Percentiles rank a stretch among this genome's conserved stretches.
Evolutionary conservation across 2,329 filamentous ascomycete species (phyloP).

Genomic region (Aspergillus latus): DNA sequence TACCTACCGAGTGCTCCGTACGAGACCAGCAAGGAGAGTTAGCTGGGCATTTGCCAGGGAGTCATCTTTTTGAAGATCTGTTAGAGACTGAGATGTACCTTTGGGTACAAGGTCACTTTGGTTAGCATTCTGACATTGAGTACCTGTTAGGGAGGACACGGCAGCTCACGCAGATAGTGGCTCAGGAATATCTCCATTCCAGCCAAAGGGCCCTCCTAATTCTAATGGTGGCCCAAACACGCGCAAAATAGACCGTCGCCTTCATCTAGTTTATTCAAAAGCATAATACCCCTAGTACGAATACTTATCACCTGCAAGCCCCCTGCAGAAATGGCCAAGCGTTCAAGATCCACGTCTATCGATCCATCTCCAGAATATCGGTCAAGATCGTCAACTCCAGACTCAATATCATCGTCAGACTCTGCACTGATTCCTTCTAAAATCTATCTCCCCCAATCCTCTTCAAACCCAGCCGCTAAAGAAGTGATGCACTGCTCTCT

Average conservation of each 20-base stretch:
- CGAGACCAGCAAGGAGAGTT: too few species aligned
- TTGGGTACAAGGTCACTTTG: too few species aligned
- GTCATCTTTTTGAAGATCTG: not conserved
- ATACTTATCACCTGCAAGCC: not conserved
- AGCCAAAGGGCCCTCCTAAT: too few species aligned
- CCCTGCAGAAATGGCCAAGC: slow-evolving; percentile 57
- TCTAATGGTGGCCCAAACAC: too few species aligned
- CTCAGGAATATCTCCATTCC: too few species aligned
- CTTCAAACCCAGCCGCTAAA: slow-evolving; percentile 25
- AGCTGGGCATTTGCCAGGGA: not conserved
- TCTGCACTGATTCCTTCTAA: slow-evolving; percentile 47
- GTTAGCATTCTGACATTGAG: not conserved
- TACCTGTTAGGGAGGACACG: not conserved
- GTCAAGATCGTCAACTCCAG: slow-evolving; percentile 32
- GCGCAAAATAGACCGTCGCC: too few species aligned
- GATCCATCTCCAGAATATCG: slow-evolving; percentile 26
- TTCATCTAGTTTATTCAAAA: too few species aligned
- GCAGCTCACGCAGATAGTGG: not conserved
- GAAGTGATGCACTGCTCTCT: slow-evolving; percentile 74
- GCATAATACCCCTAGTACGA: not conserved
- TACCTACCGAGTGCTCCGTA: too few species aligned
- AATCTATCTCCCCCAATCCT: slow-evolving; percentile 59
- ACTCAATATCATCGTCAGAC: slow-evolving; percentile 15
- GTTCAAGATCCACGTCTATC: slow-evolving; percentile 49
- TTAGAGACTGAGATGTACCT: not conserved